These are phyloP conservation scores for Buddleja alternifolia DNA, from an alignment of 257 asterid species.

Conservation along the genomic window DNA sequence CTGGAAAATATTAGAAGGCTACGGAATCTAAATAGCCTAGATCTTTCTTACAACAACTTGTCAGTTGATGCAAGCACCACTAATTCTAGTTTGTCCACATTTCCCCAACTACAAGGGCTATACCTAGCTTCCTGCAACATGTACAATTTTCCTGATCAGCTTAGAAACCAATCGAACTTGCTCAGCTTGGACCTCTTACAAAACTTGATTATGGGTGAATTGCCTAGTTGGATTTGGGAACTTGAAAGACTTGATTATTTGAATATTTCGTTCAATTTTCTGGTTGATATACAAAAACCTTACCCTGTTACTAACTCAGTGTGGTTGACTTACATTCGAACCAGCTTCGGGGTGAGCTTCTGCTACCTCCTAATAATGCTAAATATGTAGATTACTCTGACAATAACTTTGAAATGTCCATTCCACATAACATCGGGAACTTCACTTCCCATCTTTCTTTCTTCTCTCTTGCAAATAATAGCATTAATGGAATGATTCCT, in stretches of 20 bases:
- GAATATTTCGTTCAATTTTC: conserved; percentile 40
- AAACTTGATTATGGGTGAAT: not conserved
- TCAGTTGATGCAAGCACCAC: conserved; percentile 14
- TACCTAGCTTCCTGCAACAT: not conserved
- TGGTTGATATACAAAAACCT: conserved; percentile 25
- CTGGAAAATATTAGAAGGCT: no score
- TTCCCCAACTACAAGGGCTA: not conserved
- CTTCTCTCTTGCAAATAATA: conserved; percentile 42
- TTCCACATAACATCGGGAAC: no score
- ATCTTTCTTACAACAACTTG: not conserved
- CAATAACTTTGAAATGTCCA: conserved; percentile 11
- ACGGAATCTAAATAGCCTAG: not conserved
- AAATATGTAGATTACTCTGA: conserved; percentile 28
- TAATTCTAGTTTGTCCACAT: not conserved
- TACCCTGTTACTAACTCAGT: not conserved
- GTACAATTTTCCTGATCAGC: not conserved
- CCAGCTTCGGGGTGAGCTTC: conserved; percentile 35
- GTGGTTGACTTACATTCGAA: conserved; percentile 41
- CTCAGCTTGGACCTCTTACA: not conserved
- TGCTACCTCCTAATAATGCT: conserved; percentile 24
- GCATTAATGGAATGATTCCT: conserved; percentile 42
- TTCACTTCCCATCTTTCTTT: not conserved
- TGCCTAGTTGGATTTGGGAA: no score
- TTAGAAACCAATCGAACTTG: no score
- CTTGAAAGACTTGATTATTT: not conserved